A percentile compares a stretch with the other conserved stretches of the same genome.
phyloP scores from a whole-genome alignment of 129 eudicot genomes.

The Sambucus nigra region DNA sequence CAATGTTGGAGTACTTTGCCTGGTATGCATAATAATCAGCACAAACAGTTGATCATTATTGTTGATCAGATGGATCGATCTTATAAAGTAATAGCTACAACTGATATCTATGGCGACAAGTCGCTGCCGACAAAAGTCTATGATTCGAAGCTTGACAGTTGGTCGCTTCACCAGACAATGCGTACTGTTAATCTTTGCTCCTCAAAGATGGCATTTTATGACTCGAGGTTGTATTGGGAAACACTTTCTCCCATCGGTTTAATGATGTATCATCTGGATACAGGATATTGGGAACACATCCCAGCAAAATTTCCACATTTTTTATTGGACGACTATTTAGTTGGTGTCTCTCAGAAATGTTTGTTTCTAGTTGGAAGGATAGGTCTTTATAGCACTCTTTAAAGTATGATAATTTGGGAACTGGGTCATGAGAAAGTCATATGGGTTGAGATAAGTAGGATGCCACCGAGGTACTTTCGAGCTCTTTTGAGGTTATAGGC shows the following conservation, averaged over 20 bases:
- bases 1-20: constrained; percentile 84
- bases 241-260: constrained; percentile 96
- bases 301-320: constrained; percentile 95
- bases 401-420: constrained; percentile 98
- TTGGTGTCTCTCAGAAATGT: constrained; percentile 77
- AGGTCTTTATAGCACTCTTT: constrained; percentile 87
- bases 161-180: constrained; percentile 94
- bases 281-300: constrained; percentile 95
- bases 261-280: constrained; percentile 84
- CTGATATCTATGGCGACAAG: constrained; percentile 85
- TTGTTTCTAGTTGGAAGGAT: constrained; percentile 92
- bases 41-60: constrained; percentile 85
- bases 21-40: constrained; percentile 86
- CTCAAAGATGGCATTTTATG: constrained; percentile 98
- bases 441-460: constrained; percentile 92
- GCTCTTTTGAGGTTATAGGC: constrained; percentile 90
- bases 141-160: constrained; percentile 62
- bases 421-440: constrained; percentile 66
- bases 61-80: constrained; percentile 76
- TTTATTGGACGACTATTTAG: constrained; percentile 83
- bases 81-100: constrained; percentile 79
- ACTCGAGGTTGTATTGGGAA: constrained; percentile 82
- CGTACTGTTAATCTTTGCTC: constrained; percentile 94
- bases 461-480: constrained; percentile 92
- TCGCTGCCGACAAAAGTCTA: constrained; percentile 92